phyloP scores from a whole-genome alignment of 2,329 filamentous ascomycete species.

The Aspergillus eucalypticola region DNA sequence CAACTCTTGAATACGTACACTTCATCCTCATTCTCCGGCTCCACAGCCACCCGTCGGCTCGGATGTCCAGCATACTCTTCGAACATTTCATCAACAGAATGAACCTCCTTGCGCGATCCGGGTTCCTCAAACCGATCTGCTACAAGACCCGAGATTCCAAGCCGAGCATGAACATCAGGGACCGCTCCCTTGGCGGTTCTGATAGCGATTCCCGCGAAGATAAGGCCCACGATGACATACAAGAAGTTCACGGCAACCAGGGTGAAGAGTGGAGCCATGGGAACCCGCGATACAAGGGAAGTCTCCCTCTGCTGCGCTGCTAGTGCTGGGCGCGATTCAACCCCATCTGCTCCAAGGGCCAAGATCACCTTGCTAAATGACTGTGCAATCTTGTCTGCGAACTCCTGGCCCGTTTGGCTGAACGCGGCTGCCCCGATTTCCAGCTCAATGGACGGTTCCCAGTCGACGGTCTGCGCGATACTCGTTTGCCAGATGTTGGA shows the following conservation, averaged over 20 bases:
- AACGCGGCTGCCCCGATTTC: background rate
- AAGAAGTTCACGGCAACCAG: constrained; percentile 2
- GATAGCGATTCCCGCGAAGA: background rate
- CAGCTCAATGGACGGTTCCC: constrained; percentile 2
- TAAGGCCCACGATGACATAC: constrained; percentile 1
- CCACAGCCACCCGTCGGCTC: background rate
- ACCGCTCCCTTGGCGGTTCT: background rate
- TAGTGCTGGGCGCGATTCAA: background rate
- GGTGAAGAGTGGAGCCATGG: background rate
- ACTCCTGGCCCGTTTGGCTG: constrained; percentile 3
- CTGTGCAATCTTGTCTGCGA: constrained; percentile 6
- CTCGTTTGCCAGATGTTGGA: constrained; percentile 15
- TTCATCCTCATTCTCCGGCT: background rate
- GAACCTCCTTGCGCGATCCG: background rate
- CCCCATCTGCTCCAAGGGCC: background rate
- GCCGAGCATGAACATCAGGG: constrained; percentile 1
- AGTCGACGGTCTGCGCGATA: background rate
- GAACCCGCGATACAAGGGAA: background rate
- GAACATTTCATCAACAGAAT: background rate
- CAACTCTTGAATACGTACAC: background rate
- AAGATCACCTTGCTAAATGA: background rate
- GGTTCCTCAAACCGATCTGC: constrained; percentile 1
- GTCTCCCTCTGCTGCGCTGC: background rate
- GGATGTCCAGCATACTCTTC: background rate
- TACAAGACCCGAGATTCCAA: background rate